phyloP scores from a whole-genome alignment of 257 asterid species.

The Ilex asprella region DNA sequence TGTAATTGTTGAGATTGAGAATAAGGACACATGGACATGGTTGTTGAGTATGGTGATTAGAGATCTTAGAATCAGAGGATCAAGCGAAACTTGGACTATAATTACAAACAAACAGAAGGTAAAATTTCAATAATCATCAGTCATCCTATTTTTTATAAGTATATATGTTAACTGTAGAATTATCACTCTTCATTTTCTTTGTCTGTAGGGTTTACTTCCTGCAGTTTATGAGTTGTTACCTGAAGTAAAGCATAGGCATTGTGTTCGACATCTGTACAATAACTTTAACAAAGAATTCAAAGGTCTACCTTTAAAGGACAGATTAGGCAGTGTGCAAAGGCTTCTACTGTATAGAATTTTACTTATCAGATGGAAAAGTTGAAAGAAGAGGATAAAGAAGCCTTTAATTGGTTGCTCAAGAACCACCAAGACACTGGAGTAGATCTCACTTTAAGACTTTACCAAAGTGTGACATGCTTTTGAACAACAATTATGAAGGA shows the following conservation, averaged over 20 bases:
- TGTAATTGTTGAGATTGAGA: too few species aligned
- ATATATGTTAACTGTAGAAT: too few species aligned
- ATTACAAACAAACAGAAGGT: too few species aligned
- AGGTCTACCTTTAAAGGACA: neutral
- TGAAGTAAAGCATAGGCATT: neutral
- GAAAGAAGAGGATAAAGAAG: neutral
- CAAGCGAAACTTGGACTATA: too few species aligned
- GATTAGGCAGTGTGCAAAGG: neutral
- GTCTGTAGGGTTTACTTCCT: neutral
- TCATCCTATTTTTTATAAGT: too few species aligned
- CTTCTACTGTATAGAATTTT: neutral
- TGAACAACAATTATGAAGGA: neutral
- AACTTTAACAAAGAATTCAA: neutral
- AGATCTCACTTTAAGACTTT: neutral
- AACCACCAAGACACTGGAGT: neutral
- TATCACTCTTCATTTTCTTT: too few species aligned
- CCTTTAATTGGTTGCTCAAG: neutral
- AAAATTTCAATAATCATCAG: too few species aligned
- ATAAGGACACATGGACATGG: too few species aligned
- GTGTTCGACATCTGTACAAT: neutral
- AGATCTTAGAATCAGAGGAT: too few species aligned
- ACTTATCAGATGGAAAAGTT: neutral
- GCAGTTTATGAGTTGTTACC: neutral
- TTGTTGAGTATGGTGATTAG: too few species aligned
- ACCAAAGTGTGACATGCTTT: neutral